Percentiles rank a stretch among this genome's conserved stretches.
Evolutionary conservation across 768 basidiomycete species (phyloP).

Genomic region (Suillus clintonianus): DNA sequence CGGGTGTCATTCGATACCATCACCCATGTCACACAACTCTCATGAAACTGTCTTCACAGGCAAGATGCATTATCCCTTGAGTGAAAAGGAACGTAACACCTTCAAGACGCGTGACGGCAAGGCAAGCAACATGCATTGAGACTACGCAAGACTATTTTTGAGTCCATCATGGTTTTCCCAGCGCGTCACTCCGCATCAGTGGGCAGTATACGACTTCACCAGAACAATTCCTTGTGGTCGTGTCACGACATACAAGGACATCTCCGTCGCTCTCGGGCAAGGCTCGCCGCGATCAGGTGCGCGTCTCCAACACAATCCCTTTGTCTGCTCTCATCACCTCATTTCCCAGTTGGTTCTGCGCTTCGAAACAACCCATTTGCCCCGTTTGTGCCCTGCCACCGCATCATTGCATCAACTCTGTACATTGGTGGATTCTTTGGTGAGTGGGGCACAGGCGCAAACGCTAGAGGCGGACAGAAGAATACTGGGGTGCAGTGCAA

Average conservation of each 20-base stretch:
- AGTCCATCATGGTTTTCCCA: constrained; percentile 36
- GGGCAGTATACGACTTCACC: constrained; percentile 61
- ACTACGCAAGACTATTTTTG: neutral
- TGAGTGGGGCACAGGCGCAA: constrained; percentile 54
- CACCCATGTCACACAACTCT: neutral
- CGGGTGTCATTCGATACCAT: neutral
- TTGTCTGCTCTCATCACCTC: neutral
- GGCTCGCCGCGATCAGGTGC: constrained; percentile 68
- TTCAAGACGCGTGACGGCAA: constrained; percentile 31
- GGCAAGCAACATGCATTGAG: constrained; percentile 13
- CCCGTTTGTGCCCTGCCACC: constrained; percentile 69
- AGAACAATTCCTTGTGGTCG: constrained; percentile 50
- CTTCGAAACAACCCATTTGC: constrained; percentile 67
- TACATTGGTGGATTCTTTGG: constrained; percentile 67
- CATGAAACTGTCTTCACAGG: constrained; percentile 2
- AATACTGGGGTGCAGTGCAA: constrained; percentile 41
- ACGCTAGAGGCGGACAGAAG: constrained; percentile 14
- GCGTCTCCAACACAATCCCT: constrained; percentile 8
- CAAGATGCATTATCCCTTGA: constrained; percentile 14
- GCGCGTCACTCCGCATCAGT: constrained; percentile 54
- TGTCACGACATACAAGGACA: constrained; percentile 58
- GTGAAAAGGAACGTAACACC: constrained; percentile 13
- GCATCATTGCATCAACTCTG: constrained; percentile 61
- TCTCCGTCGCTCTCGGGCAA: constrained; percentile 47
- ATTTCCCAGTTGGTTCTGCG: constrained; percentile 57